These are phyloP conservation scores for Colletotrichum zoysiae DNA, from an alignment of 2,329 filamentous ascomycete genomes.

Conservation along the genomic window DNA sequence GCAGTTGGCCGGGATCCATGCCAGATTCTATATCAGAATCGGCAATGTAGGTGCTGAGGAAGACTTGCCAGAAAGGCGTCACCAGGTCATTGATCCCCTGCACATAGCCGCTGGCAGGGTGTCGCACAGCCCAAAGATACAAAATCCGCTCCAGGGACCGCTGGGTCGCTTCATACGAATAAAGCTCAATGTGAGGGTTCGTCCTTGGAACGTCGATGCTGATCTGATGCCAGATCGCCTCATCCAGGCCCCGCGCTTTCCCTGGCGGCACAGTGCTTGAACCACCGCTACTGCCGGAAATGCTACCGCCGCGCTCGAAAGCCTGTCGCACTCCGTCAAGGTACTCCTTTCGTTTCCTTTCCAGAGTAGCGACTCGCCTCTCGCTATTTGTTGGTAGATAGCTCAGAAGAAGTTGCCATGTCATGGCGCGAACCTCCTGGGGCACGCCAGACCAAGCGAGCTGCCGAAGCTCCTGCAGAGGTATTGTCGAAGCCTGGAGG, in stretches of 20 bases:
- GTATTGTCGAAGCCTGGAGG: slow-evolving; percentile 90
- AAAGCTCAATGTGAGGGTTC: slow-evolving; percentile 94
- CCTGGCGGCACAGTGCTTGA: slow-evolving; percentile 51
- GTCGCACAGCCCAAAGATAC: slow-evolving; percentile 97
- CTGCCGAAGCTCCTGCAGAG: slow-evolving; percentile 83
- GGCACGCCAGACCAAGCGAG: slow-evolving; percentile 95
- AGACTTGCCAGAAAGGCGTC: slow-evolving; percentile 98
- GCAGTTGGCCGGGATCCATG: slow-evolving; percentile 96
- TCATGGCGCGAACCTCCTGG: slow-evolving; percentile 95
- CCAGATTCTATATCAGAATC: slow-evolving; percentile 91
- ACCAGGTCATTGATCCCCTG: slow-evolving; percentile 99
- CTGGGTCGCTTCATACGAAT: slow-evolving; percentile 96
- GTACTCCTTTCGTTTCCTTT: slow-evolving; percentile 96
- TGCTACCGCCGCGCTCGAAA: slow-evolving; percentile 69
- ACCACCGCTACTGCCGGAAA: slow-evolving; percentile 52
- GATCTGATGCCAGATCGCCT: slow-evolving; percentile 99
- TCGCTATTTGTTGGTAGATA: slow-evolving; percentile 98
- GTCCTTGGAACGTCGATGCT: slow-evolving; percentile 98
- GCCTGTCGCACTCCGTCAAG: slow-evolving; percentile 86
- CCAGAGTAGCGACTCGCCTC: slow-evolving; percentile 86
- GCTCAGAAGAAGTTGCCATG: slow-evolving; percentile 96
- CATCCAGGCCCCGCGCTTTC: slow-evolving; percentile 80
- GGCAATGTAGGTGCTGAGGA: slow-evolving; percentile 94
- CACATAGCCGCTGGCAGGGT: slow-evolving; percentile 97
- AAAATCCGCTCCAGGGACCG: slow-evolving; percentile 93